Conservation (phyloP, 495 filamentous ascomycete genomes). For the Copromyces sp. region DNA sequence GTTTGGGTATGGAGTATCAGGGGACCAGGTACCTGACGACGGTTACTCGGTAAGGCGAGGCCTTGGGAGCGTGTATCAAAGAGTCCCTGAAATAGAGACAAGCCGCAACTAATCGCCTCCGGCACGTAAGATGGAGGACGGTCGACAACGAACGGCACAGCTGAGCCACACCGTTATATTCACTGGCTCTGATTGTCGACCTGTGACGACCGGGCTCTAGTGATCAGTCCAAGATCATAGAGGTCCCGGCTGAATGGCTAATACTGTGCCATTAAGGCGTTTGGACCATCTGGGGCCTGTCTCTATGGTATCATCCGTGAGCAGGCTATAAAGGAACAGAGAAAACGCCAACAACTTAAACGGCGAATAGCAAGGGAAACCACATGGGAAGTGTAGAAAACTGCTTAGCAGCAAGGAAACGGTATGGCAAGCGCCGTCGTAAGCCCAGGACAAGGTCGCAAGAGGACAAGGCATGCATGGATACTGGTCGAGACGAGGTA, state of each 20-base stretch:
- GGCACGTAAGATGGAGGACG: slow-evolving; percentile 26
- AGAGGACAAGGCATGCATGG: slow-evolving; percentile 20
- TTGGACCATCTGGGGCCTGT: slow-evolving; percentile 32
- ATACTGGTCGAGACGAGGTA: slow-evolving; percentile 16
- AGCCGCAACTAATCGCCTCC: slow-evolving; percentile 30
- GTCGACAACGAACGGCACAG: slow-evolving; percentile 27
- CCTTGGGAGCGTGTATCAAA: slow-evolving; percentile 25
- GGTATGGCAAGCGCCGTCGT: slow-evolving; percentile 16
- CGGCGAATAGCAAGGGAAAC: slow-evolving; percentile 7
- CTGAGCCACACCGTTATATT: slow-evolving; percentile 39
- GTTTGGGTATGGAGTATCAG: slow-evolving; percentile 6
- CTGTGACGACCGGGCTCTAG: slow-evolving; percentile 30
- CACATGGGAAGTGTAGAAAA: slow-evolving; percentile 1
- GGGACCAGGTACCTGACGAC: slow-evolving; percentile 32
- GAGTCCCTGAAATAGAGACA: slow-evolving; percentile 30
- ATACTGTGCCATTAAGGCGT: slow-evolving; percentile 39
- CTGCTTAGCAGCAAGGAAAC: slow-evolving; percentile 5
- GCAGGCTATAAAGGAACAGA: slow-evolving; percentile 20
- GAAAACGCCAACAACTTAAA: slow-evolving; percentile 17
- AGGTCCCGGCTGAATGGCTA: slow-evolving; percentile 46
- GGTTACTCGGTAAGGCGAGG: slow-evolving; percentile 19
- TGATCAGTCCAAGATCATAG: slow-evolving; percentile 28
- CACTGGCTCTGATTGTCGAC: slow-evolving; percentile 7
- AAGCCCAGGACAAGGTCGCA: slow-evolving; percentile 15
- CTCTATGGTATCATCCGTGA: slow-evolving; percentile 10